Conservation (phyloP, 192 early-diverging fungal genomes). For the Lunasporangiospora selenospora region DNA sequence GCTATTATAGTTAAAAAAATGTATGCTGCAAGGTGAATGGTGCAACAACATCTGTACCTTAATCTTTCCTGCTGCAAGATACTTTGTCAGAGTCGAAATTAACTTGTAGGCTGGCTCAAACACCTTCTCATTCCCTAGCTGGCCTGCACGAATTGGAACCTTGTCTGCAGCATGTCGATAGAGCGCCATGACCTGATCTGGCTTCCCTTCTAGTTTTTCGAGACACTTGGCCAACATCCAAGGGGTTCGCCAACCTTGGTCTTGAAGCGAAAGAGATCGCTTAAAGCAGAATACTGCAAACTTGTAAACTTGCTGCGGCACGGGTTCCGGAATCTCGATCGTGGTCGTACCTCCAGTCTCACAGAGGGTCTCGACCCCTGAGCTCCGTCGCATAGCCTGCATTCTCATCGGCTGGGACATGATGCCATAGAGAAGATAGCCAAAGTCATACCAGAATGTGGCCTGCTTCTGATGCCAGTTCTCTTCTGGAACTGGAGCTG, state of each 20-base stretch:
- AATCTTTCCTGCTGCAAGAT: slow-evolving; percentile 53
- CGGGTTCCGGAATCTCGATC: slow-evolving; percentile 35
- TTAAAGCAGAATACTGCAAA: slow-evolving; percentile 51
- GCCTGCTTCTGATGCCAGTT: slow-evolving; percentile 40
- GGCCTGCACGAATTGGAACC: slow-evolving; percentile 39
- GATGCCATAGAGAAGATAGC: slow-evolving; percentile 56
- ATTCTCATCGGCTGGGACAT: slow-evolving; percentile 57
- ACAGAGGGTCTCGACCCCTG: slow-evolving; percentile 8
- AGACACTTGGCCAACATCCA: slow-evolving; percentile 62
- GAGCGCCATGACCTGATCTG: slow-evolving; percentile 50
- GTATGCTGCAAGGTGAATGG: background rate
- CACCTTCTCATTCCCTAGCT: slow-evolving; percentile 62
- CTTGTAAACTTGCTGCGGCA: slow-evolving; percentile 43
- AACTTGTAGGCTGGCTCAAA: slow-evolving; percentile 68
- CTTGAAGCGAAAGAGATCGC: slow-evolving; percentile 34
- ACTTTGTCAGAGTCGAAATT: slow-evolving; percentile 63
- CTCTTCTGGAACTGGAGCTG: background rate
- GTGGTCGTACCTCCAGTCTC: slow-evolving; percentile 13
- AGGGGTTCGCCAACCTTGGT: slow-evolving; percentile 36
- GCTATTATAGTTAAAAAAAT: background rate
- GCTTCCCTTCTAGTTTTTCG: slow-evolving; percentile 50
- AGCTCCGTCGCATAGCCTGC: slow-evolving; percentile 49
- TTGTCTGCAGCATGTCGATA: slow-evolving; percentile 46
- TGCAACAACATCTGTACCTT: slow-evolving; percentile 34
- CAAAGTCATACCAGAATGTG: slow-evolving; percentile 59